A percentile compares a stretch with the other conserved stretches of the same genome.
Conservation (phyloP, 1,139 yeast species). For the Pichia sp. region DNA sequence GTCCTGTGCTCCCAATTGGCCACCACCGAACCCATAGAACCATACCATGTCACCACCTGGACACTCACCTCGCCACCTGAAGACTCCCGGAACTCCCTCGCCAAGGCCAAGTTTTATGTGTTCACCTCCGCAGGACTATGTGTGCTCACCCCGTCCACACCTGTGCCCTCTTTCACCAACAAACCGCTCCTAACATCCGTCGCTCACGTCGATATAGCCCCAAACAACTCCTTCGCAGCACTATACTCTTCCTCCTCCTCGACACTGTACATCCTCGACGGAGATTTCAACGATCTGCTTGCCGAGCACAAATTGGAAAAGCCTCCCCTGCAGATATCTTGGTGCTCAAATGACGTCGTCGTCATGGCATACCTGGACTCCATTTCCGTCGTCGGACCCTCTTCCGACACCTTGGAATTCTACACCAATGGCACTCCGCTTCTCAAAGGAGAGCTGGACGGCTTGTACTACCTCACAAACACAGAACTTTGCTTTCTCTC, state of each 20-base stretch:
- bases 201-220: slow-evolving; percentile 48
- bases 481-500: slow-evolving; percentile 59
- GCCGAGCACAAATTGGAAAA: slow-evolving; percentile 37
- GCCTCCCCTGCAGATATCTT: slow-evolving; percentile 46
- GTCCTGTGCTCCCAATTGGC: slow-evolving; percentile 2
- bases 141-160: not conserved
- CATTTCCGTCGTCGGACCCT: slow-evolving; percentile 67
- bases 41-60: slow-evolving; percentile 27
- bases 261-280: slow-evolving; percentile 7
- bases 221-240: slow-evolving; percentile 59
- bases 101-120: slow-evolving; percentile 8
- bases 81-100: slow-evolving; percentile 11
- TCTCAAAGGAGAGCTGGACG: slow-evolving; percentile 58
- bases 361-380: slow-evolving; percentile 60
- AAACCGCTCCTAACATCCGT: slow-evolving; percentile 31
- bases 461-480: slow-evolving; percentile 60
- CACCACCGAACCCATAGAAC: slow-evolving; percentile 12
- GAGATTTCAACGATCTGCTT: slow-evolving; percentile 3
- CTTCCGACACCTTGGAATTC: slow-evolving; percentile 49
- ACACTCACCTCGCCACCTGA: slow-evolving; percentile 33
- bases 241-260: slow-evolving; percentile 40
- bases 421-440: slow-evolving; percentile 38
- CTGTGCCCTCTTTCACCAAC: not conserved
- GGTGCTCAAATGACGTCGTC: slow-evolving; percentile 89
- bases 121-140: slow-evolving; percentile 11